Evolutionary conservation across 163 green algal genomes (phyloP).

Genomic region (Scenedesmus sp.): DNA sequence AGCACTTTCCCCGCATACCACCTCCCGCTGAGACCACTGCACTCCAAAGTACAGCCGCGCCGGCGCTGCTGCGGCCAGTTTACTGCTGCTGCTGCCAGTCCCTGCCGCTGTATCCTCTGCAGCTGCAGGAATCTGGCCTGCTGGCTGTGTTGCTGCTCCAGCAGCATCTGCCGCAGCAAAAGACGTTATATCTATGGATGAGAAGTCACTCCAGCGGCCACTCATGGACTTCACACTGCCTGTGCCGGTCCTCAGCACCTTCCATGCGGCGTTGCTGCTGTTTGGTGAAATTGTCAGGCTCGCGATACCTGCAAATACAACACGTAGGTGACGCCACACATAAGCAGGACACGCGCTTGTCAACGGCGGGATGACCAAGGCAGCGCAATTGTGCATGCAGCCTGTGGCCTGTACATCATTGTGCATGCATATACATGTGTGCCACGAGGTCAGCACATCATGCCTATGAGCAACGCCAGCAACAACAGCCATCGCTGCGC

Average conservation of each 20-base stretch:
- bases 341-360: neutral
- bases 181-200: neutral
- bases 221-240: constrained; percentile 13
- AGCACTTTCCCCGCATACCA: neutral
- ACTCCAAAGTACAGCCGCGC: constrained; percentile 24
- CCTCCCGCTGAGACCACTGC: constrained; percentile 20
- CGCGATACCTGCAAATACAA: constrained; percentile 29
- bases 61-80: too few relatives aligned
- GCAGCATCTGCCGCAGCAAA: neutral
- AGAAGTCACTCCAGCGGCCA: constrained; percentile 34
- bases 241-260: constrained; percentile 9
- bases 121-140: neutral
- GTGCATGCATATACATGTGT: neutral
- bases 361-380: too few relatives aligned
- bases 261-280: constrained; percentile 5
- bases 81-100: neutral
- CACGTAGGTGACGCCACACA: neutral
- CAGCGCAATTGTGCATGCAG: too few relatives aligned
- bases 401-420: neutral
- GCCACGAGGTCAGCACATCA: neutral
- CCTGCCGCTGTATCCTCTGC: neutral
- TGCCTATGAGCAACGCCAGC: neutral
- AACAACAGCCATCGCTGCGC: neutral
- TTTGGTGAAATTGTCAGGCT: neutral
- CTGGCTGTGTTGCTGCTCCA: neutral